Conservation (phyloP, 169 alveolate species). For the Plasmodium cynomolgi region DNA sequence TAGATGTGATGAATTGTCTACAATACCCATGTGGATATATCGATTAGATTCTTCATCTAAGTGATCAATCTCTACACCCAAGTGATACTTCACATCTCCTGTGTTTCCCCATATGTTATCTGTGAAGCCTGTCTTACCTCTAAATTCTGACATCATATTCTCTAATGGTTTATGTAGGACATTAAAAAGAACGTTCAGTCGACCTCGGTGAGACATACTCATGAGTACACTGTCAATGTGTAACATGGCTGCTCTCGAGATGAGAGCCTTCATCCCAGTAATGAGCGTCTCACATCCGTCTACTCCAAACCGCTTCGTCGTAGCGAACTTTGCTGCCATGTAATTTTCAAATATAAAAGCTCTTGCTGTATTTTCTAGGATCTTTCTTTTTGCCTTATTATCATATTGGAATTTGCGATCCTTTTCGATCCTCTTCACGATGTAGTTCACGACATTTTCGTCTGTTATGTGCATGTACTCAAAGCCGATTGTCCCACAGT, state of each 20-base stretch:
- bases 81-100: constrained; percentile 96
- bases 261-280: constrained; percentile 86
- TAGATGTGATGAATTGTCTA: constrained; percentile 95
- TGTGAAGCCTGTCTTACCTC: constrained; percentile 85
- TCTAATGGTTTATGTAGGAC: constrained; percentile 92
- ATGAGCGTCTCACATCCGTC: constrained; percentile 94
- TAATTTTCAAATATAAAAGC: constrained; percentile 83
- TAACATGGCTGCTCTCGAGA: constrained; percentile 54
- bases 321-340: constrained; percentile 87
- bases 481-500: constrained; percentile 81
- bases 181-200: constrained; percentile 93
- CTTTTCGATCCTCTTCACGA: constrained; percentile 77
- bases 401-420: constrained; percentile 71
- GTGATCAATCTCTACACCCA: constrained; percentile 89
- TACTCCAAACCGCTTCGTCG: constrained; percentile 94
- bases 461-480: constrained; percentile 82
- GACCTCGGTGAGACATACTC: constrained; percentile 98
- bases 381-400: constrained; percentile 48
- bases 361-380: constrained; percentile 73
- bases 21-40: constrained; percentile 85
- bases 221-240: constrained; percentile 90
- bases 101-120: constrained; percentile 82
- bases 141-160: constrained; percentile 91
- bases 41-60: constrained; percentile 82
- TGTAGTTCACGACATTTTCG: constrained; percentile 76